These are phyloP conservation scores for Globisporangium recalcitrans DNA, from an alignment of 352 stramenopile species.

Conservation along the genomic window DNA sequence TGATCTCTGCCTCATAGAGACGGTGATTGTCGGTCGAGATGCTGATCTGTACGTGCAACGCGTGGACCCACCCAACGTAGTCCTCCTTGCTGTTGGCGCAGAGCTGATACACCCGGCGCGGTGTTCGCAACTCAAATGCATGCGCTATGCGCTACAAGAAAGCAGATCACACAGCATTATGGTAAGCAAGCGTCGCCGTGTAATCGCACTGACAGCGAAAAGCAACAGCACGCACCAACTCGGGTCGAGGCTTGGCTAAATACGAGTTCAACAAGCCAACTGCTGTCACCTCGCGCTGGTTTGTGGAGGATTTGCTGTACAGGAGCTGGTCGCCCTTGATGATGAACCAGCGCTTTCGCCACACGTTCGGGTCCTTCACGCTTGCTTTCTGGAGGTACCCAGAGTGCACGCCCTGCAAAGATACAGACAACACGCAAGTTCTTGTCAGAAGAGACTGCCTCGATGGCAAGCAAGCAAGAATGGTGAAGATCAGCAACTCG, in stretches of 20 bases:
- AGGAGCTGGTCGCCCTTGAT: slow-evolving; percentile 81
- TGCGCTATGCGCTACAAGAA: slow-evolving; percentile 48
- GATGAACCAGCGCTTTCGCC: slow-evolving; percentile 84
- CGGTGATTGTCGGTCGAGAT: slow-evolving; percentile 75
- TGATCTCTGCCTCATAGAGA: slow-evolving; percentile 76
- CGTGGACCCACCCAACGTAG: slow-evolving; percentile 79
- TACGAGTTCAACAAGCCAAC: slow-evolving; percentile 76
- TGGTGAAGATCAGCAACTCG: slow-evolving; percentile 15
- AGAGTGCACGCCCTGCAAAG: slow-evolving; percentile 55
- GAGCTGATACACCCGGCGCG: slow-evolving; percentile 68
- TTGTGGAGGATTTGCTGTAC: slow-evolving; percentile 81
- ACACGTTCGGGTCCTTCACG: slow-evolving; percentile 70
- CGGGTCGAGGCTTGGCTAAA: slow-evolving; percentile 65
- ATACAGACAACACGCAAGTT: neutral
- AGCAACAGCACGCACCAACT: slow-evolving; percentile 38
- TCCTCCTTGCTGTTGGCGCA: slow-evolving; percentile 75
- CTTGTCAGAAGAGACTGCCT: neutral
- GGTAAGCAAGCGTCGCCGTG: neutral
- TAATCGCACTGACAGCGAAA: no score
- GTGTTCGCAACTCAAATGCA: slow-evolving; percentile 77
- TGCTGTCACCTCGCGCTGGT: slow-evolving; percentile 76
- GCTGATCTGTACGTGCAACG: slow-evolving; percentile 74
- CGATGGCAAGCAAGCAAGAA: neutral
- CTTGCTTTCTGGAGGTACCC: slow-evolving; percentile 82
- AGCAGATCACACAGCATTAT: neutral